Evolutionary conservation across 345 rosid species (phyloP).

Genomic region (Dimocarpus longan): DNA sequence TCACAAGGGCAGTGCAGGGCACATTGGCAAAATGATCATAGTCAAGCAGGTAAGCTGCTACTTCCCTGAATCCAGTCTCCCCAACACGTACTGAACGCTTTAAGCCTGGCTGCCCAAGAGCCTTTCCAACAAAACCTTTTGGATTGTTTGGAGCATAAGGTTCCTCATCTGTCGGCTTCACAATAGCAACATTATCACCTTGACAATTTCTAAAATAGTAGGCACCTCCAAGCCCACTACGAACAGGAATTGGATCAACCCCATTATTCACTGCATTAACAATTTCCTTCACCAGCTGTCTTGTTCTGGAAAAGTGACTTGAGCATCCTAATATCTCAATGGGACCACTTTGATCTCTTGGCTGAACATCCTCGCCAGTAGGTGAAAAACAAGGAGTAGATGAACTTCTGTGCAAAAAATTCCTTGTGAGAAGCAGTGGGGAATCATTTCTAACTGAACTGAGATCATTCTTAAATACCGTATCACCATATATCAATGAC

Average conservation of each 20-base stretch:
- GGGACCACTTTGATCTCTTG: conserved; percentile 53
- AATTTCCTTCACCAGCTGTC: conserved; percentile 43
- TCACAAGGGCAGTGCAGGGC: conserved; percentile 72
- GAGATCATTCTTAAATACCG: conserved; percentile 53
- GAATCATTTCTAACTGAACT: conserved; percentile 64
- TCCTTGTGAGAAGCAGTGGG: conserved; percentile 59
- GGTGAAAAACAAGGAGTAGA: conserved; percentile 75
- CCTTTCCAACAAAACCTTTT: conserved; percentile 72
- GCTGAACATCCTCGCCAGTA: conserved; percentile 47
- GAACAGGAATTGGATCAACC: conserved; percentile 54
- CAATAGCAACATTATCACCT: conserved; percentile 72
- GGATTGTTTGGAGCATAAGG: conserved; percentile 90
- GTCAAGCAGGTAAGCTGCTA: conserved; percentile 75
- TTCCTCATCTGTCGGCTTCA: conserved; percentile 83
- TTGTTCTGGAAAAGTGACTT: conserved; percentile 37
- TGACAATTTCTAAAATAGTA: conserved; percentile 60
- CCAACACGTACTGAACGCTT: conserved; percentile 78
- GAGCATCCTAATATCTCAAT: conserved; percentile 63
- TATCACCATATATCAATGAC: conserved; percentile 63
- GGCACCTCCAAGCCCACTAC: conserved; percentile 67
- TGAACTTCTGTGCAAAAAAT: conserved; percentile 56
- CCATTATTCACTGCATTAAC: conserved; percentile 54
- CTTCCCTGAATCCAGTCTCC: conserved; percentile 78
- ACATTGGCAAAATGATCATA: conserved; percentile 69
- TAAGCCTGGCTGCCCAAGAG: conserved; percentile 78